phyloP scores from a whole-genome alignment of 2,329 filamentous ascomycete genomes.

The Pseudocercospora fijiensis region DNA sequence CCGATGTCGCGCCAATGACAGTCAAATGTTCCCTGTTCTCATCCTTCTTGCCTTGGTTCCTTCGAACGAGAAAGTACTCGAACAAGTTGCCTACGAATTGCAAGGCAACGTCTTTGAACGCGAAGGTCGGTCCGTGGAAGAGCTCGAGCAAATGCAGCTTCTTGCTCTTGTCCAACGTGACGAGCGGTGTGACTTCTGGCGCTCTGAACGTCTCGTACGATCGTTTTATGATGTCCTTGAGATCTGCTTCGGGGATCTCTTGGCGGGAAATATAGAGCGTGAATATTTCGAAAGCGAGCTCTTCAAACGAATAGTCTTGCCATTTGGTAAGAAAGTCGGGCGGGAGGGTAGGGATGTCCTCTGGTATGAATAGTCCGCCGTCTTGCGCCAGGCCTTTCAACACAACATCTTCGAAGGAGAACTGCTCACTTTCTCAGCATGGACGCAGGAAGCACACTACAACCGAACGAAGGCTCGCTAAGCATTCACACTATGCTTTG shows the following conservation, averaged over 20 bases:
- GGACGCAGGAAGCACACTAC: neutral
- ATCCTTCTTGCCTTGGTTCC: constrained; percentile 64
- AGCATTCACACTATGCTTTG: neutral
- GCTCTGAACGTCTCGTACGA: constrained; percentile 89
- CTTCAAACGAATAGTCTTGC: constrained; percentile 74
- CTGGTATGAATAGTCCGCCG: constrained; percentile 85
- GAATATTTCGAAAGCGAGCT: constrained; percentile 81
- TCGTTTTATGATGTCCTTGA: constrained; percentile 77
- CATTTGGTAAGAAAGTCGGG: constrained; percentile 66
- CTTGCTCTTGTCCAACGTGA: constrained; percentile 67
- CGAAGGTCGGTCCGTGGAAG: constrained; percentile 93
- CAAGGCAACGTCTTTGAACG: constrained; percentile 92
- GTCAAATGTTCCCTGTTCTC: constrained; percentile 75
- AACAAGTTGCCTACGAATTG: constrained; percentile 97
- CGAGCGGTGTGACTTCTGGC: constrained; percentile 73
- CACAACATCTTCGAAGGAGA: constrained; percentile 88
- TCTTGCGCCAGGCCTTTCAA: constrained; percentile 84
- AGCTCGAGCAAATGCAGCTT: constrained; percentile 87
- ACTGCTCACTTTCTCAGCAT: constrained; percentile 50
- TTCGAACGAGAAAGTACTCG: constrained; percentile 77
- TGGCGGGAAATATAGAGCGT: constrained; percentile 79
- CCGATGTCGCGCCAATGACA: constrained; percentile 81
- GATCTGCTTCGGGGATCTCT: constrained; percentile 77
- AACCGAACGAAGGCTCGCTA: neutral
- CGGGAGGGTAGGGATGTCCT: constrained; percentile 69